phyloP scores from a whole-genome alignment of 2,329 filamentous ascomycete species.

The Xylariaceae sp. region DNA sequence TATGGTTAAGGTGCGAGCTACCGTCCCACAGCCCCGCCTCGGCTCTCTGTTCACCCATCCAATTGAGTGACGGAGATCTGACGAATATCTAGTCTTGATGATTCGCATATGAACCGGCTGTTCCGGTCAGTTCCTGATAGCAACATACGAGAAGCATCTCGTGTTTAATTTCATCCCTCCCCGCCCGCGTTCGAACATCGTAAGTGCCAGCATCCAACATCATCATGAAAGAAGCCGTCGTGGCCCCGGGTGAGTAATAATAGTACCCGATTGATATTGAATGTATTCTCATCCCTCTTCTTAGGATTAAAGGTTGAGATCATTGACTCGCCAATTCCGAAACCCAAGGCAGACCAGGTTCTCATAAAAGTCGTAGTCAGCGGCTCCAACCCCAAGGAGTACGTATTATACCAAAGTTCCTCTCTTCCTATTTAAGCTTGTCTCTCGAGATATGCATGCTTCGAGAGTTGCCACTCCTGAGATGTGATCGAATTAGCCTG shows the following conservation, averaged over 20 bases:
- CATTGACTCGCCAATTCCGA: slow-evolving; percentile 44
- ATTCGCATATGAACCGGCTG: neutral
- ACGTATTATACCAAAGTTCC: neutral
- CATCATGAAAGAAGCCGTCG: slow-evolving; percentile 34
- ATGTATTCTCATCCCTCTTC: neutral
- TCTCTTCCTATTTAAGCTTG: neutral
- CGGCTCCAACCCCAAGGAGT: slow-evolving; percentile 52
- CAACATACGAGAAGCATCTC: neutral
- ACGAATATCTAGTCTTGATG: neutral
- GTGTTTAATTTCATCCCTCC: neutral
- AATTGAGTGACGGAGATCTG: neutral
- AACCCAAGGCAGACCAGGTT: slow-evolving; percentile 43
- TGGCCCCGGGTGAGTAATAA: slow-evolving; percentile 22
- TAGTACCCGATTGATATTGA: neutral
- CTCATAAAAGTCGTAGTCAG: slow-evolving; percentile 47
- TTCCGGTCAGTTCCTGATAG: neutral
- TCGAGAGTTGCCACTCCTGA: neutral
- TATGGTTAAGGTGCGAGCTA: too few species aligned
- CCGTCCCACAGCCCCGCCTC: too few species aligned
- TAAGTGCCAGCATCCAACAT: neutral
- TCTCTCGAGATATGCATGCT: neutral
- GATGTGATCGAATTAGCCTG: slow-evolving; percentile 27
- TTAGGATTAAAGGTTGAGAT: slow-evolving; percentile 40
- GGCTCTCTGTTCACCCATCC: neutral
- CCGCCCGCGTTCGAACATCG: neutral